Evolutionary conservation across 164 flowering plant genomes (phyloP).

Genomic region (Euptelea pleiosperma): DNA sequence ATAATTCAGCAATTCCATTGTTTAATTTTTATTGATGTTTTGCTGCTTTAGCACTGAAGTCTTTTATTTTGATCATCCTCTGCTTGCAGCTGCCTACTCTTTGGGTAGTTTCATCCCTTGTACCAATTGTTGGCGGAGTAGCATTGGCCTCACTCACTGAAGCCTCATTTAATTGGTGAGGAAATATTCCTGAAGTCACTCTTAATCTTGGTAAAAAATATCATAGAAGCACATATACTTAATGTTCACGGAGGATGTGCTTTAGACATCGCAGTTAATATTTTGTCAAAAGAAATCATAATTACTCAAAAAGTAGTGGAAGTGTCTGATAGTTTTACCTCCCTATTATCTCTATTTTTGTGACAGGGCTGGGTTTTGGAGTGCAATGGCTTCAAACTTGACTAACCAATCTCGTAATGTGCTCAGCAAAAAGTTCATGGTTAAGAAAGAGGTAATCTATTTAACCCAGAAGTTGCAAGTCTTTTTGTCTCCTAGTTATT

Average conservation of each 20-base stretch:
- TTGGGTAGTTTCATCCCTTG: conserved; percentile 76
- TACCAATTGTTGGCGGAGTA: conserved; percentile 97
- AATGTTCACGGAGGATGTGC: not conserved
- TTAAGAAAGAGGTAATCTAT: conserved; percentile 67
- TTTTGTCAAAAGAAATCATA: not conserved
- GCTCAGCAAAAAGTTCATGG: conserved; percentile 89
- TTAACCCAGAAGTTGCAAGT: not conserved
- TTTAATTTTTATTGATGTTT: too few relatives aligned
- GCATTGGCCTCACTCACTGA: conserved; percentile 92
- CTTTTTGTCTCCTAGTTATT: not conserved
- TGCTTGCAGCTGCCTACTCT: conserved; percentile 59
- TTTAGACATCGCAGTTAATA: not conserved
- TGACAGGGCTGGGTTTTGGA: conserved; percentile 88
- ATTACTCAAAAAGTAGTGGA: not conserved
- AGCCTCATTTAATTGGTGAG: conserved; percentile 91
- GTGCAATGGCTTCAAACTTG: conserved; percentile 98
- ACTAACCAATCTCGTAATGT: conserved; percentile 90
- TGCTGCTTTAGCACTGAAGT: too few relatives aligned
- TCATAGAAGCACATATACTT: not conserved
- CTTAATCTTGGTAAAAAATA: not conserved
- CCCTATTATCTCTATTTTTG: conserved; percentile 1
- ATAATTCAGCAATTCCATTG: not conserved
- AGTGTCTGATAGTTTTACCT: too few relatives aligned
- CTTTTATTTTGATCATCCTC: conserved; percentile 1
- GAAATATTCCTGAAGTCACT: not conserved